phyloP scores from a whole-genome alignment of 345 rosid genomes.

The Populus deltoides region DNA sequence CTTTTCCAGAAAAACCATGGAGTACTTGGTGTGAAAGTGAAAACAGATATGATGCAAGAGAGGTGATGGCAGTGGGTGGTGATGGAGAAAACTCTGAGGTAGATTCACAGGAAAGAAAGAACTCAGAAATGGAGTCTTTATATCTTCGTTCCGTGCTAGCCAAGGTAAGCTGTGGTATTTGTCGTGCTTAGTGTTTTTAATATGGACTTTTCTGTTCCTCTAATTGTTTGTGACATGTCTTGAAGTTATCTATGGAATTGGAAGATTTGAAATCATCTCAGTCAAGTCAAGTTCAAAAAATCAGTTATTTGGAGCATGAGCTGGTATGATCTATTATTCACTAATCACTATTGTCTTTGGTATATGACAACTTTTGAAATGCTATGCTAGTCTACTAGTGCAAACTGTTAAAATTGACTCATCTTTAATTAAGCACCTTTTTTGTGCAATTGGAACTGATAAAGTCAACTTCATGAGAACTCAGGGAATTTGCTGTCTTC shows the following conservation, averaged over 20 bases:
- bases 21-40: constrained; percentile 15
- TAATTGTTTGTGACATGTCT: neutral
- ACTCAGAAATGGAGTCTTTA: constrained; percentile 24
- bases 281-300: constrained; percentile 46
- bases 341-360: neutral
- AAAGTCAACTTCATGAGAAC: no score
- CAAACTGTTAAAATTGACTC: neutral
- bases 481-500: no score
- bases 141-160: constrained; percentile 28
- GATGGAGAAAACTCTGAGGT: neutral
- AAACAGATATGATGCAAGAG: constrained; percentile 9
- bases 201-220: constrained; percentile 2
- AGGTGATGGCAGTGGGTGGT: constrained; percentile 13
- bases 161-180: constrained; percentile 42
- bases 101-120: neutral
- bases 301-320: constrained; percentile 59
- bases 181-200: neutral
- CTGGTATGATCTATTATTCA: constrained; percentile 42
- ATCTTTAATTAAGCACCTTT: no score
- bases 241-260: constrained; percentile 53
- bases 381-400: neutral
- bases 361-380: neutral
- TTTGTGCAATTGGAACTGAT: no score
- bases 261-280: constrained; percentile 55
- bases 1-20: constrained; percentile 14